Evolutionary conservation across 139 green algal species (phyloP).

Genomic region (Haematococcus sp.): DNA sequence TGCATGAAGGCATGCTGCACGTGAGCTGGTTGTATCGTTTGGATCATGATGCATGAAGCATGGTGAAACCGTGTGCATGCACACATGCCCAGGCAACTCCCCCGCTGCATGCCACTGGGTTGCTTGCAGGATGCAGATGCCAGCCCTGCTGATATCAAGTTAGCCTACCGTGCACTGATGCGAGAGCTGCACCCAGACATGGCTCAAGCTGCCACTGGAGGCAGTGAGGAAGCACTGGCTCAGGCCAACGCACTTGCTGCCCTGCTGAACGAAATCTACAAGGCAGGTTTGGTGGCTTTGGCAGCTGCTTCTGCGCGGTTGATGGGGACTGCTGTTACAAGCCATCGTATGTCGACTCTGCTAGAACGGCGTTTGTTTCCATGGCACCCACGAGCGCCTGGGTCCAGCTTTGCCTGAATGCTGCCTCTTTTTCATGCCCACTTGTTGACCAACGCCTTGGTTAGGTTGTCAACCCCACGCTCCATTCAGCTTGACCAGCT

Average conservation of each 20-base stretch:
- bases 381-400: neutral
- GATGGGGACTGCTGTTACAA: too few species aligned
- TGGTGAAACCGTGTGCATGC: neutral
- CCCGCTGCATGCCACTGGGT: neutral
- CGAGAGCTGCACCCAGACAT: constrained; percentile 41
- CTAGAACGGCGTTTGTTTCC: neutral
- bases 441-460: too few species aligned
- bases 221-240: neutral
- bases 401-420: too few species aligned
- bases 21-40: too few species aligned
- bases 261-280: constrained; percentile 57
- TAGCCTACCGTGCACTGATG: constrained; percentile 49
- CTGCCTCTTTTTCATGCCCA: too few species aligned
- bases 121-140: constrained; percentile 35
- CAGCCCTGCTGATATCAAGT: constrained; percentile 26
- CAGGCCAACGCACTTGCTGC: constrained; percentile 5
- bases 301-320: too few species aligned
- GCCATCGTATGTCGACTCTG: neutral
- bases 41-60: neutral
- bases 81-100: neutral
- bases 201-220: neutral
- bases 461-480: too few species aligned
- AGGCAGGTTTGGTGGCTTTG: constrained; percentile 14
- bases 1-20: neutral
- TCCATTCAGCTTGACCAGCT: too few species aligned